phyloP scores from a whole-genome alignment of 2,329 filamentous ascomycete species.

The Ascochyta pisi region DNA sequence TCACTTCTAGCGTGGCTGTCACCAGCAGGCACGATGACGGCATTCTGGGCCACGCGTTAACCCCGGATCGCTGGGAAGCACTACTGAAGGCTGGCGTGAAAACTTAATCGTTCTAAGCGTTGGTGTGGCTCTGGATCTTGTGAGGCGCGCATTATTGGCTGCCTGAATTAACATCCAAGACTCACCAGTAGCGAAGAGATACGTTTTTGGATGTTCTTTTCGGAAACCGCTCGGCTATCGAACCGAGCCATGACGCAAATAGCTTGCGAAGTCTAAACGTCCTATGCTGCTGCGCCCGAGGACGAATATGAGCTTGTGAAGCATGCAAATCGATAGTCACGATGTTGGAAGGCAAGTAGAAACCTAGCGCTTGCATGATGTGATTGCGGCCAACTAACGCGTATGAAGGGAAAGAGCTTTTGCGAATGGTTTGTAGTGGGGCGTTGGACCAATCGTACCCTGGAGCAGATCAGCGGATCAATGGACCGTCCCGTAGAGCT shows the following conservation, averaged over 20 bases:
- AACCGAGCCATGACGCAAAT: slow-evolving; percentile 15
- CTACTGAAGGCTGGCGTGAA: slow-evolving; percentile 13
- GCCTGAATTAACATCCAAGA: background rate
- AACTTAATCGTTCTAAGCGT: background rate
- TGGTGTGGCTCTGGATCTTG: slow-evolving; percentile 4
- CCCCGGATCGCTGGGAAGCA: slow-evolving; percentile 23
- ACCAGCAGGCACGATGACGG: slow-evolving; percentile 28
- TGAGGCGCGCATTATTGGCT: background rate
- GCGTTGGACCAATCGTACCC: background rate
- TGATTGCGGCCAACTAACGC: no score
- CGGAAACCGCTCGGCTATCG: slow-evolving; percentile 7
- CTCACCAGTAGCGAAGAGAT: background rate
- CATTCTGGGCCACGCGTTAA: slow-evolving; percentile 22
- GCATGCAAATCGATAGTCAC: background rate
- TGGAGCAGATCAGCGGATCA: slow-evolving; percentile 5
- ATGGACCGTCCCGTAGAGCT: slow-evolving; percentile 2
- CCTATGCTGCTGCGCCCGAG: slow-evolving; percentile 9
- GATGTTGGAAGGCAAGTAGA: background rate
- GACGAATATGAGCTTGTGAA: slow-evolving; percentile 25
- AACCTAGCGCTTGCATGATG: background rate
- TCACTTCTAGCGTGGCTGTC: slow-evolving; percentile 8
- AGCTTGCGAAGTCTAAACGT: background rate
- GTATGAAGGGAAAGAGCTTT: background rate
- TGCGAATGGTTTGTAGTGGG: slow-evolving; percentile 29
- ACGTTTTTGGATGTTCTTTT: background rate